Conservation (phyloP, 1,284 basidiomycete species). For the Microstroma glucosiphilum region DNA sequence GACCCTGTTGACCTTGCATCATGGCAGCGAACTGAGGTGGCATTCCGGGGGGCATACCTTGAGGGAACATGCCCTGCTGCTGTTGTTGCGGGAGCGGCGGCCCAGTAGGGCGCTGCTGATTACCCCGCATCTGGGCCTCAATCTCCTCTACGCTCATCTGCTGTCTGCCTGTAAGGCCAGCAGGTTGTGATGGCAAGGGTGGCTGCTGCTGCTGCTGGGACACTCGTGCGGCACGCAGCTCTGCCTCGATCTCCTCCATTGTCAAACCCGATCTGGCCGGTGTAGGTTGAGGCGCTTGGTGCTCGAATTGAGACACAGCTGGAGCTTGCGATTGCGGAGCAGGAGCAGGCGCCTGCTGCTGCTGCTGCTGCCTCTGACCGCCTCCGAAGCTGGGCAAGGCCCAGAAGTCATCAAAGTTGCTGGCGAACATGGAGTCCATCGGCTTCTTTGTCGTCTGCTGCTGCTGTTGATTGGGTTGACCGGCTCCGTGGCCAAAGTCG, state of each 20-base stretch:
- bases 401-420: conserved; percentile 49
- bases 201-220: conserved; percentile 27
- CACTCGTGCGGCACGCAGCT: conserved; percentile 54
- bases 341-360: conserved; percentile 21
- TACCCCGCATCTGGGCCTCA: conserved; percentile 66
- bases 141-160: conserved; percentile 82
- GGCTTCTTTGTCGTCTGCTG: conserved; percentile 13
- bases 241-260: conserved; percentile 86
- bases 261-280: conserved; percentile 60
- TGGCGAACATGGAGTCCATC: conserved; percentile 39
- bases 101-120: conserved; percentile 7
- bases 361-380: conserved; percentile 11
- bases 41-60: background rate
- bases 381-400: conserved; percentile 20
- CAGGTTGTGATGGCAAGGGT: conserved; percentile 3
- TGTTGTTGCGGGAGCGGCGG: conserved; percentile 4
- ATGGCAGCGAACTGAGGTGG: conserved; percentile 1
- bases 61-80: background rate
- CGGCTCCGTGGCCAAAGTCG: conserved; percentile 61
- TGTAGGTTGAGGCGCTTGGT: background rate
- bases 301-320: conserved; percentile 9
- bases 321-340: conserved; percentile 26
- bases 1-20: conserved; percentile 1
- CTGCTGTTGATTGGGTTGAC: background rate
- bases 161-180: conserved; percentile 34